Percentiles rank a stretch among this genome's conserved stretches.
Evolutionary conservation across 768 basidiomycete species (phyloP).

Genomic region (Lenzites betulinus): DNA sequence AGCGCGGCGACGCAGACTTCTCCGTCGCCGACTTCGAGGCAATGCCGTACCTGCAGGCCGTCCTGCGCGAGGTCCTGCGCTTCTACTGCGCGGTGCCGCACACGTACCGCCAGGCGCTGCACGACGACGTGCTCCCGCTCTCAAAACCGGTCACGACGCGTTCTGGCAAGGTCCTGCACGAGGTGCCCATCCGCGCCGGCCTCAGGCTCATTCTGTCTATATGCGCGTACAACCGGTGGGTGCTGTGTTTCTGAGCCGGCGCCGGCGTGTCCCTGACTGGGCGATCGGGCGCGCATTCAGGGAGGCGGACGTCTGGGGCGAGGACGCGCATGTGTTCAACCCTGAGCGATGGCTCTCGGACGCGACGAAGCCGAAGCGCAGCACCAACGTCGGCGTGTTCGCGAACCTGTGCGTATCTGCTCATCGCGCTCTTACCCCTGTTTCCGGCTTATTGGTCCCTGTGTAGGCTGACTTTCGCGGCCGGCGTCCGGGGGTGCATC

Average conservation of each 20-base stretch:
- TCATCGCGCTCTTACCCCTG: neutral
- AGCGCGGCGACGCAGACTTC: conserved; percentile 43
- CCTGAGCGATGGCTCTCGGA: conserved; percentile 35
- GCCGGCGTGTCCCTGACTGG: neutral
- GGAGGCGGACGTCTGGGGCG: conserved; percentile 33
- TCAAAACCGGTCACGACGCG: conserved; percentile 50
- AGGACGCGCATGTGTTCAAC: conserved; percentile 33
- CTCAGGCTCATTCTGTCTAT: conserved; percentile 54
- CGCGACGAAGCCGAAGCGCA: conserved; percentile 33
- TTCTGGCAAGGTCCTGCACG: conserved; percentile 44
- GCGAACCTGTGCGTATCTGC: conserved; percentile 45
- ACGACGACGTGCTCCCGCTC: conserved; percentile 62
- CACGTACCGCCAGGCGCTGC: conserved; percentile 50
- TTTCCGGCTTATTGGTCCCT: neutral
- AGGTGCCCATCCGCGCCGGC: conserved; percentile 52
- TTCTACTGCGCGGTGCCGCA: conserved; percentile 55
- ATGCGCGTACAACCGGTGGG: conserved; percentile 55
- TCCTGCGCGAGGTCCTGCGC: conserved; percentile 58
- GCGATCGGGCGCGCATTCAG: conserved; percentile 11
- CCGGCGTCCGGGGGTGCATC: conserved; percentile 29
- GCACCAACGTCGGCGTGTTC: conserved; percentile 46
- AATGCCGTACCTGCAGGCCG: conserved; percentile 51
- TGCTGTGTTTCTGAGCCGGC: too few relatives aligned
- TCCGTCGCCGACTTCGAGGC: conserved; percentile 49
- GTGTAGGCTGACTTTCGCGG: conserved; percentile 30